Base-by-base conservation (phyloP, 2,329 filamentous ascomycete genomes). In the Alternaria gaisen region DNA sequence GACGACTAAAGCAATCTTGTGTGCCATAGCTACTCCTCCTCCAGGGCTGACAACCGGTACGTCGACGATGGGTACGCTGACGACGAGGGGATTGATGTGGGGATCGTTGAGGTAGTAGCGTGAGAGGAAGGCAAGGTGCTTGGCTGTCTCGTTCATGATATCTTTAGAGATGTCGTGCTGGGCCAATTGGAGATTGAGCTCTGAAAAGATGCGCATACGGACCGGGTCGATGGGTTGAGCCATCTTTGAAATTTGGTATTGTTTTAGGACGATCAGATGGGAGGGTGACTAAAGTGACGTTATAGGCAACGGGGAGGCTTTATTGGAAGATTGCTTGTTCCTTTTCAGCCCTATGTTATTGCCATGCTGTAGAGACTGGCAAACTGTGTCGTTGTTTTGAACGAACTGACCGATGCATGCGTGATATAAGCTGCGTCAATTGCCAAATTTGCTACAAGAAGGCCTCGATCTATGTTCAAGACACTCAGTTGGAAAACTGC, bases 191-290 rank as follows among this genome's bases (percentile, higher is more conserved):
- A 36, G 14, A 36, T 36, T 36, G 12, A 54, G 42, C 18, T 54
- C 50, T n/a, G 48, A 54, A 32, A 41, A 54, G 50, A 58, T 54
- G 48, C 56, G 50, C n/a, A n/a, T 34, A 9, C 48, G 32, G 30
- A 58, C 26, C 22, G 52, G 38, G 30, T 54, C 52, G 52, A 54
- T 40, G 38, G 38, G 38, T 8, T 40, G n/a, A 8, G n/a, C 10
- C 38, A 40, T 40, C n/a, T 20, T 40, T 9, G 9, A 20, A 10
- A 9, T 4, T 40, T 40, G 38, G n/a, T n/a, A n/a, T 40, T 18
- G 38, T 40, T n/a, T 40, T 40, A n/a, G n/a, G 16, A 8, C 10
- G 38, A 40, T 40, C 9, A 20, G n/a, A 40, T 9, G 9, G 10
- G 18, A 11, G 16, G 38, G 9, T 8, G 5, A 20, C n/a, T 20